Percentiles rank a stretch among this genome's conserved stretches.
These are phyloP conservation scores for Garcia nutans DNA, from an alignment of 345 rosid species.

Conservation along the genomic window DNA sequence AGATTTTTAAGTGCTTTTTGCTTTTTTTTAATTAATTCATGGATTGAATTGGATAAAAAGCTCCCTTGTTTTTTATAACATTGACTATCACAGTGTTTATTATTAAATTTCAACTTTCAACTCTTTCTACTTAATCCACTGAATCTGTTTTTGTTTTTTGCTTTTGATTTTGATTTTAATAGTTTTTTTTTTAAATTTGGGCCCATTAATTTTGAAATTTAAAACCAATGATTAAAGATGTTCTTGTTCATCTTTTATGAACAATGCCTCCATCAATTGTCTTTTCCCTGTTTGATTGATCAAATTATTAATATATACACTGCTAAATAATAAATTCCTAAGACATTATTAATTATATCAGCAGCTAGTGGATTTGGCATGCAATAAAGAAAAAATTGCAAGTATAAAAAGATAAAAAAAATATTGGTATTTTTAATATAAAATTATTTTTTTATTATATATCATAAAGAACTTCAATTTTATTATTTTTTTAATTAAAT, in stretches of 20 bases:
- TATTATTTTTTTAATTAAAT: too few species aligned
- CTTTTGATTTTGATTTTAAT: background rate
- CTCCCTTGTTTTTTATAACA: conserved; percentile 35
- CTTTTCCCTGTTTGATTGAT: conserved; percentile 16
- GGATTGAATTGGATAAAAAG: conserved; percentile 45
- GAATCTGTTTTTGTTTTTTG: background rate
- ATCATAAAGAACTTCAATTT: too few species aligned
- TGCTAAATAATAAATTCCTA: too few species aligned
- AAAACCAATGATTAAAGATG: conserved; percentile 34
- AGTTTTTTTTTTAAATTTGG: conserved; percentile 14
- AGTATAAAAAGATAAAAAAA: too few species aligned
- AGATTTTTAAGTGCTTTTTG: conserved; percentile 30
- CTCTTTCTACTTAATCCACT: conserved; percentile 14
- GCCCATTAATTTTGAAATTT: conserved; percentile 25
- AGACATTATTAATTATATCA: too few species aligned
- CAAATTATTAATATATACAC: too few species aligned
- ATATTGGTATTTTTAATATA: too few species aligned
- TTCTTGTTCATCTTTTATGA: conserved; percentile 31
- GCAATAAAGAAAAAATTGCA: too few species aligned
- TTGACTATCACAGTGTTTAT: conserved; percentile 50
- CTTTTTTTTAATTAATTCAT: background rate
- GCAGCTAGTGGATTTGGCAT: too few species aligned
- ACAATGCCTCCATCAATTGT: conserved; percentile 19
- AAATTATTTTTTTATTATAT: too few species aligned
- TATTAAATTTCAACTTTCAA: conserved; percentile 23